phyloP scores from a whole-genome alignment of 139 green algal species.

The Marvania coccoides region DNA sequence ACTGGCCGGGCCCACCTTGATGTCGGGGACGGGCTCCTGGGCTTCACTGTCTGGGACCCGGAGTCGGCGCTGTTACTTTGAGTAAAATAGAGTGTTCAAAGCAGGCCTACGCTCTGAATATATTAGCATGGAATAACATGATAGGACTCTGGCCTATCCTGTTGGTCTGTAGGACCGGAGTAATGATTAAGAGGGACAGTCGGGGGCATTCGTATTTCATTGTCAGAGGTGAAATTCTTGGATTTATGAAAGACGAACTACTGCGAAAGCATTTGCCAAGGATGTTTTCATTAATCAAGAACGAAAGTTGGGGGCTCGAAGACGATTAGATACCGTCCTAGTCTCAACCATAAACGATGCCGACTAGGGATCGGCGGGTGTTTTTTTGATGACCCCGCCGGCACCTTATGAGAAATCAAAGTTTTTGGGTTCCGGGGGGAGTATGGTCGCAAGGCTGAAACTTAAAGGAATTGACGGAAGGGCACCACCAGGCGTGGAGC shows the following conservation, averaged over 20 bases:
- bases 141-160: constrained; percentile 97
- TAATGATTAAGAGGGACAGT: constrained; percentile 99
- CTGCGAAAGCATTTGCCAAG: constrained; percentile 84
- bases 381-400: constrained; percentile 93
- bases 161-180: constrained; percentile 95
- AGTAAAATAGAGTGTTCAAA: constrained; percentile 99
- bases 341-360: constrained; percentile 99
- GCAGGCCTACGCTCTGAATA: constrained; percentile 91
- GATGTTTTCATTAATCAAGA: constrained; percentile 99
- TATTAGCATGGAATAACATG: constrained; percentile 98
- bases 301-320: constrained; percentile 99
- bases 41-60: constrained; percentile 76
- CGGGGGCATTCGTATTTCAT: constrained; percentile 99
- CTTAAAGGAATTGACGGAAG: constrained; percentile 96
- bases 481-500: constrained; percentile 90
- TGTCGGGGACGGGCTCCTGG: constrained; percentile 80
- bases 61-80: constrained; percentile 89
- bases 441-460: constrained; percentile 95
- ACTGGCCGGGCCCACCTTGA: constrained; percentile 68
- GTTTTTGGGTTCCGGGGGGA: constrained; percentile 95
- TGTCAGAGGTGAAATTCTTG: constrained; percentile 99
- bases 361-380: constrained; percentile 95
- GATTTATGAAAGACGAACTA: constrained; percentile 99
- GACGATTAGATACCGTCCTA: constrained; percentile 99
- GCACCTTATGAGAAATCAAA: constrained; percentile 99